Evolutionary conservation across 2,329 filamentous ascomycete species (phyloP).

Genomic region (Fusarium sp.): DNA sequence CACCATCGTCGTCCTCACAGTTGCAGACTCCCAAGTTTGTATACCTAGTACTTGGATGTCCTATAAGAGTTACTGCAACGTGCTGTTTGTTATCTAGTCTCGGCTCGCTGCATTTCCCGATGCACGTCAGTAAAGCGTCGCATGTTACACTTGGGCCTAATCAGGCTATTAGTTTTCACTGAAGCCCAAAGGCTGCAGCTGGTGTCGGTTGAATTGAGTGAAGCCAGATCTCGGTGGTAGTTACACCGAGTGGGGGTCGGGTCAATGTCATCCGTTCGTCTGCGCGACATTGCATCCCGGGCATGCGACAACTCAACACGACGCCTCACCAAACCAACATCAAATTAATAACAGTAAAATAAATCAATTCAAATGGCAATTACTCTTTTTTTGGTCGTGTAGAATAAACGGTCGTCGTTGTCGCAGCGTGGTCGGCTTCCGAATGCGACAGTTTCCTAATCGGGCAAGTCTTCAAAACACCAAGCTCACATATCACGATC

Average conservation of each 20-base stretch:
- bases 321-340: neutral
- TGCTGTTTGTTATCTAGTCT: neutral
- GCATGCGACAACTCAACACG: neutral
- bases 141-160: neutral
- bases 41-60: neutral
- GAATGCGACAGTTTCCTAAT: neutral
- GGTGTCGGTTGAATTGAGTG: conserved; percentile 33
- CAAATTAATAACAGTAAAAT: neutral
- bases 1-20: neutral
- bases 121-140: neutral
- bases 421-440: neutral
- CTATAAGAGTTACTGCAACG: neutral
- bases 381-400: neutral
- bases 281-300: neutral
- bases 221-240: conserved; percentile 51
- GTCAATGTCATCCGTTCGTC: neutral
- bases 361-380: neutral
- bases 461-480: conserved; percentile 2
- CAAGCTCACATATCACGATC: neutral
- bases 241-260: conserved; percentile 5
- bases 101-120: neutral
- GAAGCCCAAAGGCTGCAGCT: neutral
- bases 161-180: neutral
- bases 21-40: neutral
- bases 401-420: neutral